phyloP scores from a whole-genome alignment of 2,329 filamentous ascomycete species.

The Parafenestella ontariensis region DNA sequence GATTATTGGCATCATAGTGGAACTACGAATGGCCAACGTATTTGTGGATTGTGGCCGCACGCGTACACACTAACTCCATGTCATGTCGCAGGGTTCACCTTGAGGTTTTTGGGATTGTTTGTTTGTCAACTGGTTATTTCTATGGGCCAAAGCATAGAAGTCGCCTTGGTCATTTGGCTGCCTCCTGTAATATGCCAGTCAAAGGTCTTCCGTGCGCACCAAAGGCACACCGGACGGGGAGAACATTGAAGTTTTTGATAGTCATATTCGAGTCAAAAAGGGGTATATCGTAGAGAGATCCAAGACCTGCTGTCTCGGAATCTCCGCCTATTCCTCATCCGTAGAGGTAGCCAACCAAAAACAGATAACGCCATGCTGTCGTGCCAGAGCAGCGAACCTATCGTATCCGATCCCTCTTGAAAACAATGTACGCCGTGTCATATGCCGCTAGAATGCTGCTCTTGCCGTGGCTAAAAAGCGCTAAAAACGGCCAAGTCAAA shows the following conservation, averaged over 20 bases:
- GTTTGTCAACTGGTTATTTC: neutral
- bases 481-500: constrained; percentile 5
- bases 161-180: constrained; percentile 3
- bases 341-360: neutral
- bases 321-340: neutral
- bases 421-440: constrained; percentile 23
- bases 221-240: neutral
- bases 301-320: neutral
- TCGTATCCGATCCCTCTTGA: constrained; percentile 8
- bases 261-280: constrained; percentile 11
- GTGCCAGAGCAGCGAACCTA: constrained; percentile 19
- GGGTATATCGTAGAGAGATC: constrained; percentile 31
- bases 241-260: neutral
- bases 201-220: neutral
- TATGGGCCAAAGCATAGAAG: neutral
- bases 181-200: neutral
- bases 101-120: neutral
- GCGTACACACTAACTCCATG: neutral
- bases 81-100: neutral
- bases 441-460: constrained; percentile 29
- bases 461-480: constrained; percentile 10
- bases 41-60: neutral
- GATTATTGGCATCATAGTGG: too few species aligned
- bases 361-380: constrained; percentile 29
- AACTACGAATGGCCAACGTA: too few species aligned